Base-by-base conservation (phyloP, 1,284 basidiomycete species). In the Ceratobasidium sp. region DNA sequence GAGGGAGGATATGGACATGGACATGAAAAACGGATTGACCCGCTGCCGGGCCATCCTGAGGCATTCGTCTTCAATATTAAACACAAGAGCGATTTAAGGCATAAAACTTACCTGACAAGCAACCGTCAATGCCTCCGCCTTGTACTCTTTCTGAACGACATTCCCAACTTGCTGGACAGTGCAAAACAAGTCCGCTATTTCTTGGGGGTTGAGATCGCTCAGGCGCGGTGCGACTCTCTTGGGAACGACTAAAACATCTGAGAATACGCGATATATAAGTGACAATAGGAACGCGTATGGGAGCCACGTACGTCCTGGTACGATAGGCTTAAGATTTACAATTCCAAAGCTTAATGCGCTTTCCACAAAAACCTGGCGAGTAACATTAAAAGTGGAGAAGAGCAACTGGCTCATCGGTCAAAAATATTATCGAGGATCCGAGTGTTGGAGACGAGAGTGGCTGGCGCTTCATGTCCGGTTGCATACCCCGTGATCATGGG, bases 261-360 rank as follows among this genome's bases (percentile, higher is more conserved):
- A 47, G 73, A 64, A 36, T 29, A 33, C 2, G 11, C 36, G 22
- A 36, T 7, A 15, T 47, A 27, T n/a, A 50, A 8, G 36, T 45
- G 27, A 3, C 63, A 31, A n/a, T 24, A 57, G 64, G 31, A n/a
- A 22, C 2, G 45, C 63, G 22, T 47, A 19, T 63, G 22, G 31
- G 44, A 19, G 11, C 17, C 3, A 87, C 95, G 84, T 81, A 97
- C 95, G 95, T 56, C 96, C 96, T 27, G 95, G 95, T 11, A 97
- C 90, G 77, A 98, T 90, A 1, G 96, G 96, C 80, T 96, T 97
- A 77, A 97, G 88, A 81, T 98, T 98, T 59, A 97, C 96, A 78
- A 97, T 92, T 3, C 93, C 96, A 80, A 89, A 92, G 0, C 92
- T 90, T 15, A 92, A 84, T 0, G 89, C 79, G 0, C 89, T 88